Base-by-base conservation (phyloP, 352 stramenopile species). In the Nannochloropsis limnetica region DNA sequence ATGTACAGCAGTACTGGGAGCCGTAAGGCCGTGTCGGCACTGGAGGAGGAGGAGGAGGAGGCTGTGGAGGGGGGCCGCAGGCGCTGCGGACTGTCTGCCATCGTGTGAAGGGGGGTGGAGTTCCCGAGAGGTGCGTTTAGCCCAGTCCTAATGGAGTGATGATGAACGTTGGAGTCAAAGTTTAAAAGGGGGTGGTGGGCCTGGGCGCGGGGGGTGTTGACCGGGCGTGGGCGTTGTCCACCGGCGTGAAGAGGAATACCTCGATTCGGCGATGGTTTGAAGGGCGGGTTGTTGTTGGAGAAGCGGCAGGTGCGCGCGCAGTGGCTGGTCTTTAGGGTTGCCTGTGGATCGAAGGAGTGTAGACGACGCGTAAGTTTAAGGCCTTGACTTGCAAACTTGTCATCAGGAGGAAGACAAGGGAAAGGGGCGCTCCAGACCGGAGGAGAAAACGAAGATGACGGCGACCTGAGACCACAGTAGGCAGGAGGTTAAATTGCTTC, bases 1-100 rank as follows among this genome's bases (percentile, higher is more conserved):
- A 74, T 29, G 61, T 74, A 74, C 5, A 74, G n/a, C 2, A 74
- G 61, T 20, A 74, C 61, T 9, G 61, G 61, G 25, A 74, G 61
- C 61, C 61, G n/a, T 1, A 68, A 22, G 23, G 54, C 5, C 54
- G 20, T 4, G 54, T 68, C 54, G 32, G 3, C 32, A 9, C 32
- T 3, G 32, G 32, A 9, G 32, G 32, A 44, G 3, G 32, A 3
- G 3, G 37, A 9, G 32, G 32, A 9, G 32, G 32, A 44, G 3
- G 32, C 32, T 9, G 37, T 49, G 8, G 37, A 49, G 0, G 37
- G 8, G 37, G 37, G 37, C 37, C 37, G 1, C 8, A 6, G 37
- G 37, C 8, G 37, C 37, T 49, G 37, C 11, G 37, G 37, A 14
- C 37, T 49, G 37, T 49, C 37, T 20, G 37, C 37, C 37, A 49